Evolutionary conservation across 2,329 filamentous ascomycete genomes (phyloP), one percentile per base, ranked within the genome.

Genomic region (Colletotrichum sansevieriae): DNA sequence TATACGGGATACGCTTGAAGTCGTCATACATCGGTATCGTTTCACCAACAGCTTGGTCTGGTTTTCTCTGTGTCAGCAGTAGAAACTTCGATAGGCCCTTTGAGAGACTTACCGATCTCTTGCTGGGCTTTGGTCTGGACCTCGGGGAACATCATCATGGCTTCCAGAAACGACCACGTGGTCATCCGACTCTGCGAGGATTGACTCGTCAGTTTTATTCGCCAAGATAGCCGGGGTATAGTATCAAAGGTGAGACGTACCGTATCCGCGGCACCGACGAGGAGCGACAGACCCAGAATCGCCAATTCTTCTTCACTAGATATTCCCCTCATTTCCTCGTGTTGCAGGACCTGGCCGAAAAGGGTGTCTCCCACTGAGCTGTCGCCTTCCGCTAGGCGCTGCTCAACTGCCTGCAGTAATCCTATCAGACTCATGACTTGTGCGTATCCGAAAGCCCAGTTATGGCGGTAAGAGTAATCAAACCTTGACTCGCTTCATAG

Each of bases 401-500:
- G 29, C 15, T 61, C 37, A 4, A 41, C n/a, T 13, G 57, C 22
- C 59, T 62, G 6, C 35, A 39, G 13, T 13, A n/a, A 3, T 18
- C 0, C 1, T 0, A 9, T 55, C 33, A 55, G 33, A 20, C 10
- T 12, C 13, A 10, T 2, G n/a, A 2, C 49, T 18, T 25, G 4
- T 29, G 3, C 11, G 3, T 8, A 51, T 13, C 13, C 2, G 12
- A 2, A 22, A 15, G 6, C 25, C 8, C 4, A n/a, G 12, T 15
- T 9, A 29, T 7, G 25, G 49, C 25, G 25, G 25, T 29, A 43
- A 8, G 8, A 60, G 33, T 35, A 49, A 25, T 1, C 52, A 3
- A n/a, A 61, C 58, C 47, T 33, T 29, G 5, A 61, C 11, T 13
- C 59, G 20, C 37, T 44, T 62, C 47, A 62, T 62, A 37, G 59